Evolutionary conservation across 2,329 filamentous ascomycete genomes (phyloP), one percentile per base, ranked within the genome.

Genomic region (Aspergillus eucalypticola): DNA sequence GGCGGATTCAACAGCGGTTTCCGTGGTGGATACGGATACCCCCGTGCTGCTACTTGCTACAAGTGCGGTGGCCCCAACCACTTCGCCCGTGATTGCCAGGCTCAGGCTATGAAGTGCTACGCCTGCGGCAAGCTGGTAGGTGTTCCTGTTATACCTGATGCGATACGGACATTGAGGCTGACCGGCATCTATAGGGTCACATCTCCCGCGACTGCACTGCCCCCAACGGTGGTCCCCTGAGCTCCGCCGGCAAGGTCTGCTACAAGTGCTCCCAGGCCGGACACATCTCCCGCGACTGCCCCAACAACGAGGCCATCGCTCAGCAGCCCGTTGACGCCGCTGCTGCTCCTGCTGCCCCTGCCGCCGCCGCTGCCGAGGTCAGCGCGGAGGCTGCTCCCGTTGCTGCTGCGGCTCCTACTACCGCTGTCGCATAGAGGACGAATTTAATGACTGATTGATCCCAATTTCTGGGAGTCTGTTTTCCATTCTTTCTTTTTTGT

Each of bases 71-170:
- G 94, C 35, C 95, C 95, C 61, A 99, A 99, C 84, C 95, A 99
- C 82, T 99, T 96, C 75, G 95, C 95, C 66, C 90, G 95, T 67
- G 95, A 99, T 74, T 99, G 95, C 84, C 95, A 98, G 83, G 93
- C 95, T 69, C 92, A 96, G 80, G 91, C 92, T 65, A 96, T 96
- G 92, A 97, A 97, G 83, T 97, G 93, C 85, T 97, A 96, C 74
- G 93, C 93, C 67, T 97, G 93, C 76, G 93, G 93, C 76, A 96
- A 96, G 83, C 87, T 96, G 58, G 79, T 81, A 64, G 67, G 77
- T 72, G 27, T 19, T 13, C 49, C 42, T 49, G 15, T 11, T 21
- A 41, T 19, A 38, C 17, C 21, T 52, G 5, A 25, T 53, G 4
- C 8, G 21, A 32, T 46, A 11, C 39, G 13, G n/a, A 52, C 32